These are phyloP conservation scores for Ampelocalamus luodianensis DNA, from an alignment of 176 grass and related monocot genomes.

Conservation along the genomic window DNA sequence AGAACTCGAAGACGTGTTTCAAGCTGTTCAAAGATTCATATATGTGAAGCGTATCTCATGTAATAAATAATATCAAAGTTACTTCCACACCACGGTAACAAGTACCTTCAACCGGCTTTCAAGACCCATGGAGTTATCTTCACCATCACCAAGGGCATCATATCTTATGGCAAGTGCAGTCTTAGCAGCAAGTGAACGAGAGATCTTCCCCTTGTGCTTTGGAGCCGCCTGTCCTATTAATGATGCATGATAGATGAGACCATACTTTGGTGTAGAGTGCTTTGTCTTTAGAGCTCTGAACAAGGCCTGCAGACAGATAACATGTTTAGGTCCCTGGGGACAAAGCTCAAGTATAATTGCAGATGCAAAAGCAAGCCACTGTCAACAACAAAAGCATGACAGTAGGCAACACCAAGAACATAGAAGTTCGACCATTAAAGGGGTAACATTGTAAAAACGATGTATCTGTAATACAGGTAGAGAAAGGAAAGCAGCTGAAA, in stretches of 20 bases:
- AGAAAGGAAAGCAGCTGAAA: background rate
- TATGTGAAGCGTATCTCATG: background rate
- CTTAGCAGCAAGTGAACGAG: conserved; percentile 88
- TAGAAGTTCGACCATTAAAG: background rate
- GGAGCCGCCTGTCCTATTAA: conserved; percentile 82
- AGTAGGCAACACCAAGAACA: background rate
- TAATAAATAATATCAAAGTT: background rate
- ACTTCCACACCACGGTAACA: conserved; percentile 6
- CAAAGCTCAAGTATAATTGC: conserved; percentile 1
- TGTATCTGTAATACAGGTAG: background rate
- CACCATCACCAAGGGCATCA: conserved; percentile 75
- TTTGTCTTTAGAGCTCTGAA: conserved; percentile 93
- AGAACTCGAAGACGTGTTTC: conserved; percentile 71
- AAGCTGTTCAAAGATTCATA: conserved; percentile 58
- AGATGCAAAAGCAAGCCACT: background rate
- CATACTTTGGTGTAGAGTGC: conserved; percentile 92
- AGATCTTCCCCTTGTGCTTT: conserved; percentile 83
- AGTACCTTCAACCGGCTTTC: conserved; percentile 78
- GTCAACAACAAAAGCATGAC: background rate
- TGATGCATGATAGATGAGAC: conserved; percentile 91
- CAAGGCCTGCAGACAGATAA: conserved; percentile 60
- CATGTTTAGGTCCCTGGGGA: background rate
- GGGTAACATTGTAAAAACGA: background rate
- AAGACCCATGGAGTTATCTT: conserved; percentile 80
- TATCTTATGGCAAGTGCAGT: conserved; percentile 78